These are phyloP conservation scores for Wickerhamiella dianesei DNA, from an alignment of 805 yeast species.

Conservation along the genomic window DNA sequence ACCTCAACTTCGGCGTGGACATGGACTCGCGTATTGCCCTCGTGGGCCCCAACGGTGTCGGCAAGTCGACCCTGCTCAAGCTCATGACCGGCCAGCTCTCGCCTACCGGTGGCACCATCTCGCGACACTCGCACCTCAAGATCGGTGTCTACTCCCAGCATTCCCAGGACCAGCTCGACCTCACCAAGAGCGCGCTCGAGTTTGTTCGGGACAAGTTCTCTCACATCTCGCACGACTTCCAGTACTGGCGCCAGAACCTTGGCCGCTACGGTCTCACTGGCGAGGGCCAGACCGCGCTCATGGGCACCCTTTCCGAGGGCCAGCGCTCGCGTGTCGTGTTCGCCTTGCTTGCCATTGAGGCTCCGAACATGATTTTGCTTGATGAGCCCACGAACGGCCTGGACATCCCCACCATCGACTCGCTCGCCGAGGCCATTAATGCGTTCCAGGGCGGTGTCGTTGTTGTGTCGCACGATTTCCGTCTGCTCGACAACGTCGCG, in stretches of 20 bases:
- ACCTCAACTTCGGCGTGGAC: constrained; percentile 94
- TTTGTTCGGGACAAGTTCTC: constrained; percentile 93
- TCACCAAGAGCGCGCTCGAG: constrained; percentile 89
- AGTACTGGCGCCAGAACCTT: constrained; percentile 87
- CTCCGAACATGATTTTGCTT: constrained; percentile 84
- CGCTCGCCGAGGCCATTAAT: constrained; percentile 91
- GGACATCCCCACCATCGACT: constrained; percentile 96
- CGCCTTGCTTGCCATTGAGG: constrained; percentile 86
- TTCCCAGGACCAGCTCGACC: constrained; percentile 94
- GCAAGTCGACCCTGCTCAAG: constrained; percentile 90
- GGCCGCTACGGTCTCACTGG: constrained; percentile 98
- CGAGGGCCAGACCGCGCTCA: constrained; percentile 95
- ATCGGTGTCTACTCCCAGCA: constrained; percentile 98
- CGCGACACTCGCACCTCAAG: constrained; percentile 94
- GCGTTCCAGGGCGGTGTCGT: constrained; percentile 96
- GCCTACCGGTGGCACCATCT: constrained; percentile 89
- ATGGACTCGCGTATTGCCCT: constrained; percentile 98
- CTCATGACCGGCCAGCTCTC: constrained; percentile 89
- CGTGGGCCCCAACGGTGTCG: constrained; percentile 98
- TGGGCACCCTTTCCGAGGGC: constrained; percentile 98
- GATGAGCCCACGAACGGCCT: constrained; percentile 99
- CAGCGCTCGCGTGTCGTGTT: constrained; percentile 98
- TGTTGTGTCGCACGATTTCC: constrained; percentile 97
- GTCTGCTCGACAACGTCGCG: constrained; percentile 92
- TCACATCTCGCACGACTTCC: constrained; percentile 87